Evolutionary conservation across 164 flowering plant genomes (phyloP), one percentile per base, ranked within the genome.

Genomic region (Stephania japonica): DNA sequence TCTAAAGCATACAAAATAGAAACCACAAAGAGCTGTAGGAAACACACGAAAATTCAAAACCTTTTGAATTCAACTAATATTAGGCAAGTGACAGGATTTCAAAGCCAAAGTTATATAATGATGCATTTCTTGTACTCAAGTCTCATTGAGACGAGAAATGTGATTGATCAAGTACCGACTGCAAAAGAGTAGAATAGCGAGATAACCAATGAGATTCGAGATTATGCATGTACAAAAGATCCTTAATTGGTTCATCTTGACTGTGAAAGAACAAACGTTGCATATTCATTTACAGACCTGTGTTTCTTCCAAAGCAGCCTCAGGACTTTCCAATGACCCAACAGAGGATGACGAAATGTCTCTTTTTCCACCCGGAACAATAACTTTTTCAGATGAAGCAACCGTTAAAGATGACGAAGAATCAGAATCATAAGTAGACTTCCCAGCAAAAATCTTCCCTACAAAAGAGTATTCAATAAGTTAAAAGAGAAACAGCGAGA

Each of bases 361-460:
- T 75, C 67, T 78, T 70, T 86, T 79, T 59, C 78, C 78, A 16
- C 88, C 97, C 32, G 97, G 97, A 82, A 93, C 87, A 74, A 91
- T 91, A 73, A 86, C 84, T 75, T 91, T 89, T 73, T 85, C 87
- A 8, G 97, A 90, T 56, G 87, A 79, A 73, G 89, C 81, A 75
- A 86, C 84, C 2, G 78, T 79, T 73, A 83, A 63, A 26, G 88
- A 85, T 7, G 64, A 59, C 5, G 64, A 59, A 63, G 89, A 84
- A 18, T 88, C 91, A 23, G 88, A 82, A 72, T 88, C 87, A 72
- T 75, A 76, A 53, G 90, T 78, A 68, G 87, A 80, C 77, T 83
- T 88, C 68, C 82, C 86, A 75, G 87, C 81, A 85, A 80, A 87
- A 72, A 83, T 78, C 86, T 84, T 93, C 87, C 98, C 98, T 95